Evolutionary conservation across 495 filamentous ascomycete species (phyloP).

Genomic region (Penicilliopsis zonata): DNA sequence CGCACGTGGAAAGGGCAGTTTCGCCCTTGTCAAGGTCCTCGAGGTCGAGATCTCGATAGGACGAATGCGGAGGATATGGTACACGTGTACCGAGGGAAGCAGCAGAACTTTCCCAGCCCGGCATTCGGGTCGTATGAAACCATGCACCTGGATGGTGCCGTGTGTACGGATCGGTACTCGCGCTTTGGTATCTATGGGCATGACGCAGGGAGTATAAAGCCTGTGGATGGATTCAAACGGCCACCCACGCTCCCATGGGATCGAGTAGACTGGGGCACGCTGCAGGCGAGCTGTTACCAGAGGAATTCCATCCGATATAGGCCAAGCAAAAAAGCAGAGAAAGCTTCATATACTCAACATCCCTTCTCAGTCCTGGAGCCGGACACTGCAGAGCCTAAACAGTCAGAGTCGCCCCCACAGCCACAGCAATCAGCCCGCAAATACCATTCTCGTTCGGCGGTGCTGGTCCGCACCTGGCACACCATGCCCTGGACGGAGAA

Average conservation of each 20-base stretch:
- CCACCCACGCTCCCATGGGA: constrained; percentile 45
- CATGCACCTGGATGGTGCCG: constrained; percentile 27
- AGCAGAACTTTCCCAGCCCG: constrained; percentile 31
- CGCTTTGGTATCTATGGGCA: constrained; percentile 42
- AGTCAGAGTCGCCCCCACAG: not conserved
- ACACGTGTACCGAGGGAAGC: no score
- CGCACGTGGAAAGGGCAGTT: no score
- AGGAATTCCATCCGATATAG: constrained; percentile 48
- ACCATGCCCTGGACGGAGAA: constrained; percentile 56
- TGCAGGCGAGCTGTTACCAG: constrained; percentile 53
- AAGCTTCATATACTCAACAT: not conserved
- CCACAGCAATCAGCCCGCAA: not conserved
- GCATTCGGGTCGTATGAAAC: constrained; percentile 37
- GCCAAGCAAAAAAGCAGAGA: not conserved
- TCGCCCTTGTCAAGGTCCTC: no score
- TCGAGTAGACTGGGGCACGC: constrained; percentile 53
- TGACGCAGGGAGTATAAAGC: constrained; percentile 17
- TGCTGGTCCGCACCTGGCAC: constrained; percentile 57
- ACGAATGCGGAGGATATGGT: no score
- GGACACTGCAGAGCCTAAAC: not conserved
- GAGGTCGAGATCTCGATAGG: no score
- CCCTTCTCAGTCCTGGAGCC: no score
- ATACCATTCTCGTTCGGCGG: constrained; percentile 39
- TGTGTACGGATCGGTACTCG: constrained; percentile 43
- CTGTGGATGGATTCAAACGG: constrained; percentile 9